Base-by-base conservation (phyloP, 1,139 yeast genomes). In the Geotrichum candidum region DNA sequence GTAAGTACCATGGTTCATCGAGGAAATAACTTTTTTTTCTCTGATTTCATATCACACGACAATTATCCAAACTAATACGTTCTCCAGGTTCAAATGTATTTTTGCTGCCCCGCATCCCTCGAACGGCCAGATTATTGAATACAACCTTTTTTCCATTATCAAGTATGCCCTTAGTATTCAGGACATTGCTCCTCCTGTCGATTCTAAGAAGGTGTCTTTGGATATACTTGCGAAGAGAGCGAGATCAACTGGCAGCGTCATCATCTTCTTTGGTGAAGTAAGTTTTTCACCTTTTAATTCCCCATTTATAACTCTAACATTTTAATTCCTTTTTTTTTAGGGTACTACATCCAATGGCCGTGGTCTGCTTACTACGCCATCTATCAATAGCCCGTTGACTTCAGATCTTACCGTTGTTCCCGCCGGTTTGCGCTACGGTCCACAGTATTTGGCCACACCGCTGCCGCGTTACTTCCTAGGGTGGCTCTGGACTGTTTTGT, bases 261-360 rank as follows among this genome's bases (percentile, higher is more conserved):
- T 61, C 38, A 38, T 62, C 41, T 59, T 58, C 48, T 59, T 58
- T 45, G 56, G 58, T 41, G 61, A 63, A 58, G 51, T 63, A 58
- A 5, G 62, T 56, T 11, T 31, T 27, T 2, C 57, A 57, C 33
- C 9, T 22, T n/a, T n/a, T 46, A 45, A 13, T 6, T 22, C 22
- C n/a, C 27, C 2, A 22, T 46, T 33, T 7, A n/a, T 9, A 41
- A 3, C 10, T 31, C 31, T 50, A 23, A 33, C 15, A 23, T 11
- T 22, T 23, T 27, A 6, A 25, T 15, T 41, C 7, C 59, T 4
- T 52, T 27, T 75, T 77, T 61, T 70, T 3, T 79, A 77, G 64
- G 79, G 78, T 2, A 75, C 78, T 1, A 73, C 80, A 3, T 73
- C 80, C 7, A 77, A 77, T 58, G 80, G 80, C 15, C 67, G 74